Conservation (phyloP, 768 basidiomycete genomes). For the Cyclocybe aegerita region DNA sequence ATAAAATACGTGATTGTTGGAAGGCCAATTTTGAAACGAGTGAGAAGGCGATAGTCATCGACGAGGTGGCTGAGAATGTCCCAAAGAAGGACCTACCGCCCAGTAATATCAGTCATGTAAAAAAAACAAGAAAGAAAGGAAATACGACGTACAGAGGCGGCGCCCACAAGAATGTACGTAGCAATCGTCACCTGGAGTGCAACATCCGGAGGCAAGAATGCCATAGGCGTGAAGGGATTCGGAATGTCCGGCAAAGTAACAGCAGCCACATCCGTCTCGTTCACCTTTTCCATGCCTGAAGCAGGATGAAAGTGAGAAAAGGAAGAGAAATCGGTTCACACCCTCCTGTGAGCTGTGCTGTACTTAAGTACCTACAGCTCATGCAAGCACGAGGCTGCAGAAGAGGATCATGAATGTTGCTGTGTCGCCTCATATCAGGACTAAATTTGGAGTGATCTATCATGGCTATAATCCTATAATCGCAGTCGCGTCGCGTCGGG, state of each 20-base stretch:
- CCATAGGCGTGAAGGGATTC: conserved; percentile 13
- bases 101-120: neutral
- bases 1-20: conserved; percentile 4
- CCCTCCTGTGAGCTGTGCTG: too few species aligned
- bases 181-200: conserved; percentile 4
- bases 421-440: too few species aligned
- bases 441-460: too few species aligned
- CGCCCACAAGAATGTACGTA: conserved; percentile 6
- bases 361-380: too few species aligned
- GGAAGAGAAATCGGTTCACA: too few species aligned
- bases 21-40: neutral
- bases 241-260: neutral
- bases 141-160: conserved; percentile 3
- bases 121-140: too few species aligned
- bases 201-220: conserved; percentile 12
- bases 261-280: neutral
- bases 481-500: too few species aligned
- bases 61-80: conserved; percentile 8
- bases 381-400: too few species aligned
- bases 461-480: too few species aligned
- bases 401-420: too few species aligned
- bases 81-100: conserved; percentile 8
- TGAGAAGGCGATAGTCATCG: conserved; percentile 7
- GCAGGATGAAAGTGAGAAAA: neutral
- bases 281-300: neutral